Evolutionary conservation across 2,329 filamentous ascomycete genomes (phyloP).

Genomic region (Verticillium isaacii): DNA sequence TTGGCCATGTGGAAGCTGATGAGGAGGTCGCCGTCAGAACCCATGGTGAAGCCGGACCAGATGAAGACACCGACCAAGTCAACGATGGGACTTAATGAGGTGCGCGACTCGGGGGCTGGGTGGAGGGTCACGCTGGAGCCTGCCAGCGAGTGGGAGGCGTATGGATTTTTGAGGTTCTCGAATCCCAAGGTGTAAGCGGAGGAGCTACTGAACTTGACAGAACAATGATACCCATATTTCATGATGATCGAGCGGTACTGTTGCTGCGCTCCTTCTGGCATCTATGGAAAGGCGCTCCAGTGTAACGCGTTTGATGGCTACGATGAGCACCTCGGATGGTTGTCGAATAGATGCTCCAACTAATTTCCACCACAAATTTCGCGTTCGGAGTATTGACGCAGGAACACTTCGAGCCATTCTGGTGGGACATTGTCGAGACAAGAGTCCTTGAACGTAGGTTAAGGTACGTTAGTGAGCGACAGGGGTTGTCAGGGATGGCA

Average conservation of each 20-base stretch:
- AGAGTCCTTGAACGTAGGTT: too few species aligned
- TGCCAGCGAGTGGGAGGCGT: conserved; percentile 36
- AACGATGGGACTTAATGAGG: conserved; percentile 26
- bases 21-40: conserved; percentile 29
- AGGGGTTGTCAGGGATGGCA: not conserved
- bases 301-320: too few species aligned
- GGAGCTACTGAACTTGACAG: not conserved
- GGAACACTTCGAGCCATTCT: too few species aligned
- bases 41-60: conserved; percentile 23
- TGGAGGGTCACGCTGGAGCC: conserved; percentile 34
- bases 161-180: not conserved
- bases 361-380: too few species aligned
- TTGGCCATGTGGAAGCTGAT: conserved; percentile 40
- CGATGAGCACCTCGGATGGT: too few species aligned
- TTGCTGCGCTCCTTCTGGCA: too few species aligned
- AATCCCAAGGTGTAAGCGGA: not conserved
- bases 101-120: conserved; percentile 28
- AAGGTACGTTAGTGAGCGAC: not conserved
- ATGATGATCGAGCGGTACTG: not conserved
- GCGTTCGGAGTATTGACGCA: too few species aligned
- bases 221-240: not conserved
- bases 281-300: too few species aligned
- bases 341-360: too few species aligned
- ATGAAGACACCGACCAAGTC: conserved; percentile 21
- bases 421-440: too few species aligned